Conservation (phyloP, 305 asterid species). For the Fraxinus latifolia region DNA sequence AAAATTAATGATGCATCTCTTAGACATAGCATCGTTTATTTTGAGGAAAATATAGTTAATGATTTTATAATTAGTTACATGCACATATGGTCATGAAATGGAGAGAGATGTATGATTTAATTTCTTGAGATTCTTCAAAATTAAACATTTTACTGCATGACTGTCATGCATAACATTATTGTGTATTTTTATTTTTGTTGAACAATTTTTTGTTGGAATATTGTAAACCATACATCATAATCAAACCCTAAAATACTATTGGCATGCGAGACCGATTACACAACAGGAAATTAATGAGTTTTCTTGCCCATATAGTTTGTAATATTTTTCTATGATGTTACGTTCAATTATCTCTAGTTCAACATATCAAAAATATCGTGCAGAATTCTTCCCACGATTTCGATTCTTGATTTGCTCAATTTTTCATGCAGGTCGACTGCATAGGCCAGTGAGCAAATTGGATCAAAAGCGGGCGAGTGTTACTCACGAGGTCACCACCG, state of each 20-base stretch:
- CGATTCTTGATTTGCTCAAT: neutral
- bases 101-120: too few species aligned
- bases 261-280: neutral
- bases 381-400: neutral
- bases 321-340: neutral
- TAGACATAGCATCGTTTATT: too few species aligned
- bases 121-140: too few species aligned
- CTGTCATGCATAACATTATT: too few species aligned
- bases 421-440: constrained; percentile 31
- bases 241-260: neutral
- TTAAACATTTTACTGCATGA: too few species aligned
- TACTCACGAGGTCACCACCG: constrained; percentile 22
- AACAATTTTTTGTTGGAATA: too few species aligned
- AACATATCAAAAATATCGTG: neutral
- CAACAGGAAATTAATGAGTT: too few species aligned
- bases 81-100: too few species aligned
- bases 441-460: constrained; percentile 11
- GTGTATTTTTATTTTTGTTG: too few species aligned
- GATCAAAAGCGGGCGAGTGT: constrained; percentile 25
- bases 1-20: too few species aligned
- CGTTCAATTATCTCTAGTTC: neutral
- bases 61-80: too few species aligned
- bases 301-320: neutral
- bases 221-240: neutral
- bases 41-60: too few species aligned